Conservation (phyloP, 306 rosid genomes). For the Casuarina equisetifolia region DNA sequence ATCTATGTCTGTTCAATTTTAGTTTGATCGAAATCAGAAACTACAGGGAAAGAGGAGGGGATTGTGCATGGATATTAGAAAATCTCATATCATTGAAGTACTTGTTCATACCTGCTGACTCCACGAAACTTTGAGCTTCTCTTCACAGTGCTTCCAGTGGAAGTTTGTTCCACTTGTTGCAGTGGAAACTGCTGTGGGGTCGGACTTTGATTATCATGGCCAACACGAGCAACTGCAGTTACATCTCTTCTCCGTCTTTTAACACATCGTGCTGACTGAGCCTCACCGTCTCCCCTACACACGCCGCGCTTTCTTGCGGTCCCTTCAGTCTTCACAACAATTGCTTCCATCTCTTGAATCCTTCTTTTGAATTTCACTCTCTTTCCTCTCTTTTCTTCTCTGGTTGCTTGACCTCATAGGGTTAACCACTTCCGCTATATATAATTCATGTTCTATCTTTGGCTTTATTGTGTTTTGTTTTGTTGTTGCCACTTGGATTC, state of each 20-base stretch:
- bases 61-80: neutral
- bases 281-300: constrained; percentile 35
- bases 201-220: constrained; percentile 27
- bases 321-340: constrained; percentile 49
- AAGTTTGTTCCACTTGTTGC: constrained; percentile 34
- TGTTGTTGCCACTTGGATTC: constrained; percentile 24
- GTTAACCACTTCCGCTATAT: constrained; percentile 18
- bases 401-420: constrained; percentile 12
- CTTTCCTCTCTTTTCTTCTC: neutral
- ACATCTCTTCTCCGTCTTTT: constrained; percentile 57
- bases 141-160: constrained; percentile 53
- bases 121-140: constrained; percentile 84
- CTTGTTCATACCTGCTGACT: constrained; percentile 55
- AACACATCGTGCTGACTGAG: constrained; percentile 30
- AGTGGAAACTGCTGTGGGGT: constrained; percentile 17
- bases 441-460: constrained; percentile 34
- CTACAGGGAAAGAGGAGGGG: neutral
- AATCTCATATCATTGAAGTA: neutral
- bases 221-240: constrained; percentile 7
- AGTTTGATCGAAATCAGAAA: neutral
- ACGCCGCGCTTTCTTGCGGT: constrained; percentile 24
- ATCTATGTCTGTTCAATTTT: constrained; percentile 62
- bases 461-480: constrained; percentile 40
- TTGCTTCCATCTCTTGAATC: constrained; percentile 33
- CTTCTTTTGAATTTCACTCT: neutral